Evolutionary conservation across 2,329 filamentous ascomycete genomes (phyloP).

Genomic region (Microsporum audouinii): DNA sequence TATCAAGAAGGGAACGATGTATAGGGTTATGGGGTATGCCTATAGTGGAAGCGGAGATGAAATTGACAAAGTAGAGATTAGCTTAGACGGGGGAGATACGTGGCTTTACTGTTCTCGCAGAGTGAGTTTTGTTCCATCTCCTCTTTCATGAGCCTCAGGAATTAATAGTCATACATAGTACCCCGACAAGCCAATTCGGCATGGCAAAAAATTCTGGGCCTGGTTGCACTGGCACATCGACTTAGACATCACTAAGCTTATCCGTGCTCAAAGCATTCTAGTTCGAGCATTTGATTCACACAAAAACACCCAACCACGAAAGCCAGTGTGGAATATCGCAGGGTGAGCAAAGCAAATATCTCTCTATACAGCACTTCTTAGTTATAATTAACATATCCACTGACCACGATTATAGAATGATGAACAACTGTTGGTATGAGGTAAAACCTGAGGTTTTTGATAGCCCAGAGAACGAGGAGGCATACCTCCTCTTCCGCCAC

Average conservation of each 20-base stretch:
- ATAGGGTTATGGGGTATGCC: conserved; percentile 38
- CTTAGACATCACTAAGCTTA: conserved; percentile 34
- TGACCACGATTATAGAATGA: conserved; percentile 31
- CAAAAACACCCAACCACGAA: conserved; percentile 41
- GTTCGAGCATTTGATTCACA: conserved; percentile 41
- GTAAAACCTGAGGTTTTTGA: conserved; percentile 33
- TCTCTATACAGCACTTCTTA: not conserved
- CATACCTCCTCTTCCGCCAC: conserved; percentile 37
- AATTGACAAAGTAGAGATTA: conserved; percentile 41
- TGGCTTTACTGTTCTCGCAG: conserved; percentile 41
- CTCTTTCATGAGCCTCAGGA: not conserved
- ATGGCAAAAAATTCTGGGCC: conserved; percentile 45
- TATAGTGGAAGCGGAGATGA: conserved; percentile 42
- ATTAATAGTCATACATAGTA: conserved; percentile 21
- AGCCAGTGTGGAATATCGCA: conserved; percentile 40
- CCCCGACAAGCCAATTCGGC: conserved; percentile 39
- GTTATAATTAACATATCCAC: not conserved
- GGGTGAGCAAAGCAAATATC: conserved; percentile 19
- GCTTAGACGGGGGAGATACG: conserved; percentile 36
- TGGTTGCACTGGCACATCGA: conserved; percentile 46
- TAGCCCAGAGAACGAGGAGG: conserved; percentile 22
- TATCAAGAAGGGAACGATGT: conserved; percentile 29
- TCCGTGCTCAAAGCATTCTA: conserved; percentile 33
- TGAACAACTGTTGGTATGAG: conserved; percentile 44
- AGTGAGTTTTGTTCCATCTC: conserved; percentile 15